Evolutionary conservation across 2,329 filamentous ascomycete genomes (phyloP), one percentile per base, ranked within the genome.

Genomic region (Calycina marina): DNA sequence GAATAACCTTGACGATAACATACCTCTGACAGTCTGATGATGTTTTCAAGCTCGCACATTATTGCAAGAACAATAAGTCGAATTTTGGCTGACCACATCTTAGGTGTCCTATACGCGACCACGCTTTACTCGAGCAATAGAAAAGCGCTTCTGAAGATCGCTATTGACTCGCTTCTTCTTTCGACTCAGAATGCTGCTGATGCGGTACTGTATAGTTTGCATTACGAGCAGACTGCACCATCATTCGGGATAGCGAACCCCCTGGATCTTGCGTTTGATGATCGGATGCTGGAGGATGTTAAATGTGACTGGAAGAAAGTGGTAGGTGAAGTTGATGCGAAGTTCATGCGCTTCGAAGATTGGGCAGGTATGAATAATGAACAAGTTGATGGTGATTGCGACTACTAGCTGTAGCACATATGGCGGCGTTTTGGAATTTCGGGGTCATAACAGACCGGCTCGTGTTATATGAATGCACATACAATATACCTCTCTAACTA

Each of bases 21-120:
- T 65, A 69, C 70, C 73, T 85, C 79, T 88, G 77, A 88, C 76
- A 83, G 77, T 62, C 84, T 93, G 84, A 92, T 72, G 60, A 63
- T 59, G 63, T 46, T 40, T 48, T 35, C 39, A 43, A 38, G 37
- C 13, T 30, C 15, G 37, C 32, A 26, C 17, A 30, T 17, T 25
- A 40, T 13, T 33, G 37, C 20, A 28, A 24, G 17, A 15, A 11
- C 14, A 5, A 16, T 29, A 6, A 11, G 10, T 4, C 11, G 14
- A 34, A 28, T 40, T 32, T 25, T 24, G 37, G 38, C 38, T 47
- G 41, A 46, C 34, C 40, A 36, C 18, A 37, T 34, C 16, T 20
- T 35, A 58, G 56, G 55, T 42, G 38, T 58, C 6, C 40, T 55
- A 6, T 55, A 55, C 30, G 40, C 37, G 14, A 53, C 46, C 2